Percentiles rank a stretch among this genome's conserved stretches.
Evolutionary conservation across 345 rosid genomes (phyloP).

Genomic region (Limnanthes douglasii): DNA sequence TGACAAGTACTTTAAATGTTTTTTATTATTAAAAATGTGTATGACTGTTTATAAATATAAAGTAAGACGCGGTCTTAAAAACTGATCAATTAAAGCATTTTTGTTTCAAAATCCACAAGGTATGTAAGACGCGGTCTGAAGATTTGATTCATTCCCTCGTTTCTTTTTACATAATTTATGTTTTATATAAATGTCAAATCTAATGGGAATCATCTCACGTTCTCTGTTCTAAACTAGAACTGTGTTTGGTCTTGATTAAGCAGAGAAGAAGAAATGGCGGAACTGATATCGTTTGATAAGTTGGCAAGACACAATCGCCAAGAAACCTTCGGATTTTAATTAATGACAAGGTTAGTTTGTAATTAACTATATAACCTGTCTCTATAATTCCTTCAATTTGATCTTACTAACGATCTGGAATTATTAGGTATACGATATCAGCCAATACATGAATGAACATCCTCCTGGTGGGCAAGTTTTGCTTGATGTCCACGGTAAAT

Average conservation of each 20-base stretch:
- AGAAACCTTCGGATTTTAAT: conserved; percentile 52
- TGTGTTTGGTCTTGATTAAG: background rate
- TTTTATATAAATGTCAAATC: too few relatives aligned
- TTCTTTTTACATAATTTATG: too few relatives aligned
- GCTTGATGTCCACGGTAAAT: conserved; percentile 65
- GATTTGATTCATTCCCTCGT: too few relatives aligned
- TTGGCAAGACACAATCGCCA: conserved; percentile 36
- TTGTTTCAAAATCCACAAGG: too few relatives aligned
- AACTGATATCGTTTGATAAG: conserved; percentile 28
- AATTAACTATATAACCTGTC: background rate
- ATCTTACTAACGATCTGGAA: background rate
- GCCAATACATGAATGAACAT: conserved; percentile 67
- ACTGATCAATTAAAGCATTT: too few relatives aligned
- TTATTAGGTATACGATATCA: conserved; percentile 70
- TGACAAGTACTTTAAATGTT: too few relatives aligned
- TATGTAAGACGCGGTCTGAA: too few relatives aligned
- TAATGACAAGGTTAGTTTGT: conserved; percentile 37
- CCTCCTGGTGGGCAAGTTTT: conserved; percentile 81
- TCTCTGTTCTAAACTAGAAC: too few relatives aligned
- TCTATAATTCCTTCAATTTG: background rate
- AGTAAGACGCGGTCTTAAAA: too few relatives aligned
- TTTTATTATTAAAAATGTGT: too few relatives aligned
- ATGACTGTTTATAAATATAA: too few relatives aligned
- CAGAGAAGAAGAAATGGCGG: conserved; percentile 14
- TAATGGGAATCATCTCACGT: too few relatives aligned